A percentile compares a stretch with the other conserved stretches of the same genome.
These are phyloP conservation scores for Penicillium pancosmium DNA, from an alignment of 495 filamentous ascomycete genomes.

Conservation along the genomic window DNA sequence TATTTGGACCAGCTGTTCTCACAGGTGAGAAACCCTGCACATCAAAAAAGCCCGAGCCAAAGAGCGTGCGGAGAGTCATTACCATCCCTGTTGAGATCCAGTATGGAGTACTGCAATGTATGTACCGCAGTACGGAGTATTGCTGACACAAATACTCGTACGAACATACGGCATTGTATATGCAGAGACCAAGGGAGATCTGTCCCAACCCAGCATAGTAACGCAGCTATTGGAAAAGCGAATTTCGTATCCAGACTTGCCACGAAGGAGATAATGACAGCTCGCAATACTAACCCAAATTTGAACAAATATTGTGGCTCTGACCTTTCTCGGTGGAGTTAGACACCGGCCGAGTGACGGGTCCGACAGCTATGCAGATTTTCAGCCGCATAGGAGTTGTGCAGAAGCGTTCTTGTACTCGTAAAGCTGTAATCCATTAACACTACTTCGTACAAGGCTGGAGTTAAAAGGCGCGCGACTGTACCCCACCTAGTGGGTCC, in stretches of 20 bases:
- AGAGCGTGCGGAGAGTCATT: neutral
- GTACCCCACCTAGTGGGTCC: neutral
- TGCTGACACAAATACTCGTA: neutral
- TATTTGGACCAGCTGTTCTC: neutral
- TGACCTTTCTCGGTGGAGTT: neutral
- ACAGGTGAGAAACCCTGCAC: slow-evolving; percentile 1
- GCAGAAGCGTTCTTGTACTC: neutral
- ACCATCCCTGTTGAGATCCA: neutral
- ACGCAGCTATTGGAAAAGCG: too few relatives aligned
- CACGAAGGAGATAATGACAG: neutral
- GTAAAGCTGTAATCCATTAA: neutral
- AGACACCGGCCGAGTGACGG: slow-evolving; percentile 4
- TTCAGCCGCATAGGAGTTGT: slow-evolving; percentile 8
- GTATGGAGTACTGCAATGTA: too few relatives aligned
- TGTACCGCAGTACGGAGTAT: too few relatives aligned
- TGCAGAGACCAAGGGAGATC: too few relatives aligned
- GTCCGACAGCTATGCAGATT: neutral
- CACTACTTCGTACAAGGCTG: neutral
- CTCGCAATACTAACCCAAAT: neutral
- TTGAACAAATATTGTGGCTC: neutral
- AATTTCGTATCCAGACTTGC: too few relatives aligned
- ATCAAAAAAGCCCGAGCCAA: neutral
- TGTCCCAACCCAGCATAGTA: too few relatives aligned
- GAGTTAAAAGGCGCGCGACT: neutral
- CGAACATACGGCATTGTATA: neutral